These are phyloP conservation scores for Daldinia sp. DNA, from an alignment of 2,329 filamentous ascomycete species.

Conservation along the genomic window DNA sequence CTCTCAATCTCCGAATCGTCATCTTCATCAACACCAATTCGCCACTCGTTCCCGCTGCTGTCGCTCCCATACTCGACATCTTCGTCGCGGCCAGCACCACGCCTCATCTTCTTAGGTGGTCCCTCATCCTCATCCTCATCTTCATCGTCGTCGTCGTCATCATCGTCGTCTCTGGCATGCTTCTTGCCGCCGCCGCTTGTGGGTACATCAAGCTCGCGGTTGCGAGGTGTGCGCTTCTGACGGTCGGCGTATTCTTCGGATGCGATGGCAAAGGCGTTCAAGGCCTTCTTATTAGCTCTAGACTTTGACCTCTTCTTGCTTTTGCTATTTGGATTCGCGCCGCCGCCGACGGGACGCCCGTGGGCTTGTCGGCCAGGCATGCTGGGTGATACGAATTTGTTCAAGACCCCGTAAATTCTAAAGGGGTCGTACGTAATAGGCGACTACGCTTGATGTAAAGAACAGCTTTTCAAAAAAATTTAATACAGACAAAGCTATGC, in stretches of 20 bases:
- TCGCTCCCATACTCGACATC: conserved; percentile 79
- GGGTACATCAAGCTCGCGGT: conserved; percentile 60
- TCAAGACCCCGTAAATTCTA: not conserved
- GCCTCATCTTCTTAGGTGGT: conserved; percentile 53
- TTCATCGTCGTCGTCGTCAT: conserved; percentile 63
- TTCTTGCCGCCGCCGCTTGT: conserved; percentile 47
- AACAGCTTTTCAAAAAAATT: too few species aligned
- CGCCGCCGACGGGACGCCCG: conserved; percentile 58
- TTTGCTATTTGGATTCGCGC: conserved; percentile 42
- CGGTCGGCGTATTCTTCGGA: conserved; percentile 59
- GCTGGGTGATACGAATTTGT: conserved; percentile 24
- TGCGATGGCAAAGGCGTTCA: conserved; percentile 67
- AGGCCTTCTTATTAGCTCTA: conserved; percentile 58
- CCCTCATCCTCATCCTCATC: conserved; percentile 72
- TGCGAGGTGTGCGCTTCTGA: conserved; percentile 58
- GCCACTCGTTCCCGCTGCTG: conserved; percentile 87
- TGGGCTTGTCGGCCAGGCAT: conserved; percentile 69
- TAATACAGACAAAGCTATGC: not conserved
- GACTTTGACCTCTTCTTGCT: conserved; percentile 56
- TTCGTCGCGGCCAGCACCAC: conserved; percentile 56
- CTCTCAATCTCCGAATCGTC: conserved; percentile 72
- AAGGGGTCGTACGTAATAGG: not conserved
- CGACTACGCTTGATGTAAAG: not conserved
- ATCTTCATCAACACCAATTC: conserved; percentile 71
- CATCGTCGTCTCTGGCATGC: conserved; percentile 55